Evolutionary conservation across 2,329 filamentous ascomycete genomes (phyloP).

Genomic region (Fusarium guadeloupense): DNA sequence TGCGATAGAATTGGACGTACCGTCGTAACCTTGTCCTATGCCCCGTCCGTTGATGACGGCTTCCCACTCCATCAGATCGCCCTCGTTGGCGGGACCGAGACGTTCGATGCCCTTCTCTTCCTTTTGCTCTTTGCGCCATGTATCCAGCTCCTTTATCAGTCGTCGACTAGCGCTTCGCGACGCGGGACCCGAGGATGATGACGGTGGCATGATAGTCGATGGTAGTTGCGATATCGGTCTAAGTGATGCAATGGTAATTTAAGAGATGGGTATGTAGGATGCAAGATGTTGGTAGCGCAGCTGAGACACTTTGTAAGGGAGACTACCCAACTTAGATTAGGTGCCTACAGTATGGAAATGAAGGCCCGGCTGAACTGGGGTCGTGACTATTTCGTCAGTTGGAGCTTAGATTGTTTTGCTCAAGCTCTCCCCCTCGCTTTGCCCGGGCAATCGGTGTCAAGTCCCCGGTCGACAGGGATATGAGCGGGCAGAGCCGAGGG

Average conservation of each 20-base stretch:
- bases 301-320: not conserved
- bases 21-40: constrained; percentile 65
- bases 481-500: constrained; percentile 41
- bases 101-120: constrained; percentile 66
- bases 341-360: too few relatives aligned
- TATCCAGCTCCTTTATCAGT: constrained; percentile 66
- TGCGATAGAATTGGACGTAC: constrained; percentile 44
- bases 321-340: constrained; percentile 1
- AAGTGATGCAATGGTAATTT: not conserved
- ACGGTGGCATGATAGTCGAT: constrained; percentile 20
- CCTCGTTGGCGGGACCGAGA: constrained; percentile 63
- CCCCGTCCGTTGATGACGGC: constrained; percentile 68
- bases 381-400: constrained; percentile 30
- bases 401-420: constrained; percentile 4
- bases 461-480: constrained; percentile 36
- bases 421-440: constrained; percentile 19
- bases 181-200: constrained; percentile 35
- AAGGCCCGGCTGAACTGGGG: constrained; percentile 8
- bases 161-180: constrained; percentile 63
- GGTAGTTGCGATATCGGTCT: constrained; percentile 12
- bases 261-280: not conserved
- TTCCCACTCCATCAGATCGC: constrained; percentile 67
- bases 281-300: not conserved
- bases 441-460: constrained; percentile 6
- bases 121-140: constrained; percentile 59